phyloP scores from a whole-genome alignment of 73 alveolate genomes.

The Urostyla sp. region DNA sequence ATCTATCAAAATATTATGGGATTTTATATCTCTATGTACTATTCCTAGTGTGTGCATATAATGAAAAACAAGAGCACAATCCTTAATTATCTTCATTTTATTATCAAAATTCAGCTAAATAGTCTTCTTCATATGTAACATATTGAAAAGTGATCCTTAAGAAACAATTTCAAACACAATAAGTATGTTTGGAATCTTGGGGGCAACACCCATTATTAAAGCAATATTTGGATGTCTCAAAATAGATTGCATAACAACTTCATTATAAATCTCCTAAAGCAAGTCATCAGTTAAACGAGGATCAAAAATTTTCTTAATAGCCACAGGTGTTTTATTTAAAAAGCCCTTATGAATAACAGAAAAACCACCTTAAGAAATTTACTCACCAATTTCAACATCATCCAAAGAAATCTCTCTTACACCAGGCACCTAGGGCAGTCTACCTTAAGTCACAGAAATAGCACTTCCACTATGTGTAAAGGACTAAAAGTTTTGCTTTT shows the following conservation, averaged over 20 bases:
- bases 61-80: conserved; percentile 83
- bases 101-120: conserved; percentile 68
- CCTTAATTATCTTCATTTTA: conserved; percentile 82
- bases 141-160: conserved; percentile 88
- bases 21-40: conserved; percentile 98
- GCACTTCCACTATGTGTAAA: conserved; percentile 22
- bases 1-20: conserved; percentile 91
- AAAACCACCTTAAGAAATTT: conserved; percentile 98
- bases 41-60: conserved; percentile 93
- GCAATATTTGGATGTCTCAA: conserved; percentile 98
- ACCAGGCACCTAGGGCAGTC: conserved; percentile 64
- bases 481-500: conserved; percentile 17
- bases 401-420: conserved; percentile 79
- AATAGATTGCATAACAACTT: conserved; percentile 90
- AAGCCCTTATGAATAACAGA: conserved; percentile 93
- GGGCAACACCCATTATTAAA: conserved; percentile 91
- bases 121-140: conserved; percentile 84
- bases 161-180: conserved; percentile 91
- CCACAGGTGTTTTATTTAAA: conserved; percentile 92
- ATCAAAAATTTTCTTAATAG: conserved; percentile 95
- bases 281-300: conserved; percentile 95
- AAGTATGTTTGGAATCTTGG: conserved; percentile 92
- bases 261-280: conserved; percentile 93
- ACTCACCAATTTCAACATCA: conserved; percentile 85
- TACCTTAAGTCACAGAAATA: conserved; percentile 48